phyloP scores from a whole-genome alignment of 768 basidiomycete species.

The Pisolithus albus region DNA sequence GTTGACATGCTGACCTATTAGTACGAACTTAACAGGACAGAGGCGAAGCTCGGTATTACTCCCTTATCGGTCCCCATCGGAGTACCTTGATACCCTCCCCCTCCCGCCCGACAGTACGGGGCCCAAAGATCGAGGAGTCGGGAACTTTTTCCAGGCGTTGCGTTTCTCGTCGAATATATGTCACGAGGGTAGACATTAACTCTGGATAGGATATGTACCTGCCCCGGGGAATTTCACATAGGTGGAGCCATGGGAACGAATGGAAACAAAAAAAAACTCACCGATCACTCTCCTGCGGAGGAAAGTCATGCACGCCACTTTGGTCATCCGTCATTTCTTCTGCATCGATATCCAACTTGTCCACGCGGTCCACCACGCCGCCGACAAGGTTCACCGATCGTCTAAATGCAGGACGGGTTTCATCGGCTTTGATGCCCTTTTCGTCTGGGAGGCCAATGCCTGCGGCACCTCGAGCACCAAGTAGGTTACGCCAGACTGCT shows the following conservation, averaged over 20 bases:
- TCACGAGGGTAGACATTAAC: slow-evolving; percentile 63
- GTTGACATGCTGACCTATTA: not conserved
- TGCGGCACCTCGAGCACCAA: slow-evolving; percentile 75
- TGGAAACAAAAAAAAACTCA: slow-evolving; percentile 6
- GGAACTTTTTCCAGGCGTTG: slow-evolving; percentile 52
- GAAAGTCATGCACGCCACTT: slow-evolving; percentile 68
- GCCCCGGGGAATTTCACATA: slow-evolving; percentile 23
- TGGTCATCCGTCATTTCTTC: slow-evolving; percentile 60
- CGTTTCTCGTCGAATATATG: slow-evolving; percentile 68
- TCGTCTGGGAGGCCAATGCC: slow-evolving; percentile 44
- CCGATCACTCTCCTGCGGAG: slow-evolving; percentile 39
- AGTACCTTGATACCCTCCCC: slow-evolving; percentile 26
- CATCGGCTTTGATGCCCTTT: slow-evolving; percentile 2
- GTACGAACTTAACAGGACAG: not conserved
- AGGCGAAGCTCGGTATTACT: not conserved
- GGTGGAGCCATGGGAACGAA: not conserved
- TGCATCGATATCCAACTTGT: slow-evolving; percentile 48
- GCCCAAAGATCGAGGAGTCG: slow-evolving; percentile 35
- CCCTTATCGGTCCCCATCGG: slow-evolving; percentile 17
- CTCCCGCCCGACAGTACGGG: slow-evolving; percentile 26
- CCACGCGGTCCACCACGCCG: slow-evolving; percentile 53
- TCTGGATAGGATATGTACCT: slow-evolving; percentile 70
- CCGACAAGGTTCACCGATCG: slow-evolving; percentile 68
- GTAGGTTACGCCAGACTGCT: slow-evolving; percentile 87
- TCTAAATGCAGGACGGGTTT: slow-evolving; percentile 34